Percentiles rank a stretch among this genome's conserved stretches.
phyloP scores from a whole-genome alignment of 2,329 filamentous ascomycete species.

The Sclerotinia nivalis region DNA sequence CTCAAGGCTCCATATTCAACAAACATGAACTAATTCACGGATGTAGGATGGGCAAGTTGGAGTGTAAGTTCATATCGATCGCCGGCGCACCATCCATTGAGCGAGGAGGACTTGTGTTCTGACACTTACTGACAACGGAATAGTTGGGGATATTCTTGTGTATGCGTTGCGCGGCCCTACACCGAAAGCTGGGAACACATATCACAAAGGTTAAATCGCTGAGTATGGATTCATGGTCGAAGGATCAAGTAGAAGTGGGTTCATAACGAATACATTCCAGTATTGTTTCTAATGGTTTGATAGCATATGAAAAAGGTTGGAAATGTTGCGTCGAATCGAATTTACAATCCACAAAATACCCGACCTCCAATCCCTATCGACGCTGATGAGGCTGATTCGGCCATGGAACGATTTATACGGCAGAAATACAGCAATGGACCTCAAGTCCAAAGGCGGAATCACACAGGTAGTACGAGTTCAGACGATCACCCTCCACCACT shows the following conservation, averaged over 20 bases:
- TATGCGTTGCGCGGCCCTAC: slow-evolving; percentile 93
- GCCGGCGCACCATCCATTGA: neutral
- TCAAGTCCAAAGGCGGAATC: slow-evolving; percentile 48
- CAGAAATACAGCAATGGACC: slow-evolving; percentile 79
- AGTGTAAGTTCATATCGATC: slow-evolving; percentile 38
- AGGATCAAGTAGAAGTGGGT: slow-evolving; percentile 91
- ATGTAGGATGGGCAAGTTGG: slow-evolving; percentile 43
- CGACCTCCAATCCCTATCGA: slow-evolving; percentile 85
- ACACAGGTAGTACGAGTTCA: slow-evolving; percentile 49
- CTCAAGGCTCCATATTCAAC: neutral
- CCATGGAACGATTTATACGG: slow-evolving; percentile 93
- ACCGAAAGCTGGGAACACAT: slow-evolving; percentile 95
- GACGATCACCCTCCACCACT: slow-evolving; percentile 59
- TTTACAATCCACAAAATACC: slow-evolving; percentile 83
- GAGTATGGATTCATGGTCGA: slow-evolving; percentile 97
- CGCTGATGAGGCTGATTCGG: slow-evolving; percentile 86
- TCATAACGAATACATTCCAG: neutral
- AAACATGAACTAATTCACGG: neutral
- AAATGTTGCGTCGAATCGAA: slow-evolving; percentile 81
- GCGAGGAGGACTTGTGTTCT: slow-evolving; percentile 2
- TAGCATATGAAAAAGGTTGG: slow-evolving; percentile 94
- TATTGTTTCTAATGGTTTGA: slow-evolving; percentile 27
- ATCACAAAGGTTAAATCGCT: slow-evolving; percentile 98
- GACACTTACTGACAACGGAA: slow-evolving; percentile 31
- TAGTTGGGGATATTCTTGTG: slow-evolving; percentile 94